A percentile compares a stretch with the other conserved stretches of the same genome.
These are phyloP conservation scores for Fusarium illudens DNA, from an alignment of 2,329 filamentous ascomycete species.

Conservation along the genomic window DNA sequence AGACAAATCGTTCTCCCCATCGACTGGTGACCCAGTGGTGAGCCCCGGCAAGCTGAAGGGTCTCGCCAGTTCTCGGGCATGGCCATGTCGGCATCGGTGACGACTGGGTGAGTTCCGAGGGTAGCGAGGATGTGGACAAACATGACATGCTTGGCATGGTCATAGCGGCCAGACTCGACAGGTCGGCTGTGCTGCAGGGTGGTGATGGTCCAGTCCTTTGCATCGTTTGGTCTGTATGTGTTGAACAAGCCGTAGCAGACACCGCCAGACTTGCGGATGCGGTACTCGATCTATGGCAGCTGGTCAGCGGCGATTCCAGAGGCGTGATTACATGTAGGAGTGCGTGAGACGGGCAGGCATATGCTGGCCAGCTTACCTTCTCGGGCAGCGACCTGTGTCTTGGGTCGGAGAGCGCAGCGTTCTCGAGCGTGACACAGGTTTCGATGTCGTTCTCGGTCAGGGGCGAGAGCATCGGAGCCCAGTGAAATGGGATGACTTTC, in stretches of 20 bases:
- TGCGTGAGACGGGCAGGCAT: background rate
- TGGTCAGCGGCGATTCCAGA: background rate
- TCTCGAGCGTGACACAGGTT: slow-evolving; percentile 64
- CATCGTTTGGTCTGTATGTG: slow-evolving; percentile 60
- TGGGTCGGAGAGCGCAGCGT: slow-evolving; percentile 61
- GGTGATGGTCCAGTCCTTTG: slow-evolving; percentile 58
- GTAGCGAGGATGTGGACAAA: slow-evolving; percentile 83
- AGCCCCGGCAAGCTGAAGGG: slow-evolving; percentile 50
- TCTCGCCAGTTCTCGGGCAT: slow-evolving; percentile 73
- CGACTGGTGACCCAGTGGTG: slow-evolving; percentile 73
- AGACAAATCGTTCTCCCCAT: slow-evolving; percentile 78
- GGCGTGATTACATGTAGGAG: background rate
- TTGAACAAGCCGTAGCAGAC: slow-evolving; percentile 84
- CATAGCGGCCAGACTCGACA: slow-evolving; percentile 60
- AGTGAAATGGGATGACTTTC: slow-evolving; percentile 62
- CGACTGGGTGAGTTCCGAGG: slow-evolving; percentile 66
- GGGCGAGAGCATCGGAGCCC: slow-evolving; percentile 71
- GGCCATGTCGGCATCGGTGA: slow-evolving; percentile 81
- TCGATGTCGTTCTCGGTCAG: slow-evolving; percentile 73
- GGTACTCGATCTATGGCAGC: slow-evolving; percentile 43
- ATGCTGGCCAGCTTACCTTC: slow-evolving; percentile 54
- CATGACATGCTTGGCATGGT: slow-evolving; percentile 61
- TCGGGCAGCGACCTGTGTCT: slow-evolving; percentile 60
- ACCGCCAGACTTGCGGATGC: slow-evolving; percentile 55
- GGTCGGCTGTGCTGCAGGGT: slow-evolving; percentile 61